A percentile compares a stretch with the other conserved stretches of the same genome.
Evolutionary conservation across 2,329 filamentous ascomycete species (phyloP).

Genomic region (Sporothrix sp.): DNA sequence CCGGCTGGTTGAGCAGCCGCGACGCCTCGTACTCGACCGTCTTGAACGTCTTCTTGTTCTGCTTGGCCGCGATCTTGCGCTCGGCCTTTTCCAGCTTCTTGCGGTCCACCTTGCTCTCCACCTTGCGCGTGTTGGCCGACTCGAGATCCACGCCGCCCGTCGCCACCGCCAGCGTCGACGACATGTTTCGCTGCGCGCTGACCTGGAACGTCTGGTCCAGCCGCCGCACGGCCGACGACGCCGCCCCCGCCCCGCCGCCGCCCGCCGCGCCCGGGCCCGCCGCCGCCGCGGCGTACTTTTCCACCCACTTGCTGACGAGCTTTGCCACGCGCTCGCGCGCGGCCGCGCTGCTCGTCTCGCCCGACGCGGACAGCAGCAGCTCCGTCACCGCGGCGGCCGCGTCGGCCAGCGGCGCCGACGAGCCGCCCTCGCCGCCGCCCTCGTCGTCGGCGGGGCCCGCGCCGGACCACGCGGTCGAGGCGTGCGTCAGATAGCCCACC

Average conservation of each 20-base stretch:
- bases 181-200: constrained; percentile 88
- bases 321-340: constrained; percentile 70
- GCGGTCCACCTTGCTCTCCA: constrained; percentile 93
- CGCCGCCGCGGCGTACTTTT: constrained; percentile 54
- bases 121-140: constrained; percentile 83
- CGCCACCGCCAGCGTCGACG: constrained; percentile 82
- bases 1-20: constrained; percentile 70
- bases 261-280: constrained; percentile 39
- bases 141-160: constrained; percentile 83
- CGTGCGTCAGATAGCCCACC: constrained; percentile 88
- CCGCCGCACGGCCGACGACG: constrained; percentile 60
- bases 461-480: constrained; percentile 69
- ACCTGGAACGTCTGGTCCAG: constrained; percentile 94
- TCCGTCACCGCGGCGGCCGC: constrained; percentile 79
- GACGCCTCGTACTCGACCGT: constrained; percentile 97
- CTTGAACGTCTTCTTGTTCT: constrained; percentile 97
- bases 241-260: constrained; percentile 49
- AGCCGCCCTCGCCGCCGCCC: constrained; percentile 34
- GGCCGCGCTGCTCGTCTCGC: constrained; percentile 54
- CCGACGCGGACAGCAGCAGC: constrained; percentile 86
- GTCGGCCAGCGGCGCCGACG: constrained; percentile 63
- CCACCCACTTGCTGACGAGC: constrained; percentile 83
- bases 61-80: constrained; percentile 93
- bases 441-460: constrained; percentile 59
- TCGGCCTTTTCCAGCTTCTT: constrained; percentile 99